Base-by-base conservation (phyloP, 768 basidiomycete species). In the Xerocomus brunneocitrinus region DNA sequence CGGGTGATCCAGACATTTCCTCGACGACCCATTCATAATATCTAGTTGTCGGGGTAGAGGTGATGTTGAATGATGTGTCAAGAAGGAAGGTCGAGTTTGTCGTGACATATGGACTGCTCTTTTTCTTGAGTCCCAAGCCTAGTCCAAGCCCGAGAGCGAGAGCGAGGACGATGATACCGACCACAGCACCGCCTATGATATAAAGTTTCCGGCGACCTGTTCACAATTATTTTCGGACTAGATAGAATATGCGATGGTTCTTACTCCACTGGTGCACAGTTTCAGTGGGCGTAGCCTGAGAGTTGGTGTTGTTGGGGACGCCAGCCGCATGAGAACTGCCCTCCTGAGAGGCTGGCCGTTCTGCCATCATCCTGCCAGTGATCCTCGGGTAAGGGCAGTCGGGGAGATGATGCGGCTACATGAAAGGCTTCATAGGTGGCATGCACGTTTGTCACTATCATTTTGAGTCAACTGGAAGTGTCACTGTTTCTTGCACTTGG, bases 1-100 rank as follows among this genome's bases (percentile, higher is more conserved):
- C 75, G 1, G 74, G 76, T 1, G 76, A 65, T 2, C 74, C 72
- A 3, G 54, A 54, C n/a, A 70, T 62, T 54, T 72, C 62, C 12
- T 69, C 66, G 8, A 79, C 61, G n/a, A 69, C 69, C 68, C 77
- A 79, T 41, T 72, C 70, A 48, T 71, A 77, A 31, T 65, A 66
- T n/a, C 79, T 69, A 14, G 75, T 76, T 54, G 68, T 72, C 12
- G 77, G 62, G 1, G 66, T 56, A 25, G 52, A 58, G 9, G 62
- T 58, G 48, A 67, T 35, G 13, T 61, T 54, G 27, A 73, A 73
- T 0, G 55, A 54, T 1, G 62, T 41, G 30, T 72, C 62, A 38
- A 70, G 59, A 44, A 70, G 49, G 51, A 70, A 68, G 24, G 62
- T 61, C 14, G 67, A 62, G 40, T 68, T 68, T 14, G 64, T 67